Evolutionary conservation across 1,284 basidiomycete genomes (phyloP), one percentile per base, ranked within the genome.

Genomic region (Entoloma clypeatum): DNA sequence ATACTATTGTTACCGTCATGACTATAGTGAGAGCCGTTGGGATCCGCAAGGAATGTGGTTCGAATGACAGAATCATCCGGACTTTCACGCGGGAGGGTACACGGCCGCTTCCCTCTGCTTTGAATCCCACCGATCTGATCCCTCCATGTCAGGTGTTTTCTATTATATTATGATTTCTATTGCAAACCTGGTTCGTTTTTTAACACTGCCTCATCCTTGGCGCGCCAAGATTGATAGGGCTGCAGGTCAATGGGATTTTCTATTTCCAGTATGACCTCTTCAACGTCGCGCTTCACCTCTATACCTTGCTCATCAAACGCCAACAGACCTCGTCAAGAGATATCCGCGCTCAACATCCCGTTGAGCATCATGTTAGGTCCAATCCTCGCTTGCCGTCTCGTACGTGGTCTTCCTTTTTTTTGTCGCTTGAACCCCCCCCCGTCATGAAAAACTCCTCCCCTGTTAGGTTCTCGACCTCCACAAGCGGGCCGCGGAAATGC

Each of bases 351-450:
- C 51, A 85, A 85, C 53, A 87, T 88, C 48, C 85, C 85, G 11
- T 67, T 88, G 47, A 86, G 84, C 52, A 80, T 88, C n/a, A 86
- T 87, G 83, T 71, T 88, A 53, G 79, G 77, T n/a, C 85, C 86
- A 16, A 62, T 88, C 17, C 72, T 88, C 18, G 84, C 85, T 3
- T 86, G 85, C 57, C 77, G 85, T 44, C 70, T 87, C 27, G 81
- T 82, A 51, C 47, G 74, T 55, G 19, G n/a, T 17, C 6, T 14
- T 34, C 39, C 6, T 19, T 28, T 14, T 34, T 26, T 39, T 4
- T n/a, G n/a, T n/a, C n/a, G n/a, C n/a, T n/a, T n/a, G n/a, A n/a
- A n/a, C n/a, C n/a, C n/a, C n/a, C 10, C 27, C 18, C 34, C 19
- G 40, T 39, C 28, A 26, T 30, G 18, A 16, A 21, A 32, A 25